Base-by-base conservation (phyloP, 2,329 filamentous ascomycete species). In the Talaromyces sp. region DNA sequence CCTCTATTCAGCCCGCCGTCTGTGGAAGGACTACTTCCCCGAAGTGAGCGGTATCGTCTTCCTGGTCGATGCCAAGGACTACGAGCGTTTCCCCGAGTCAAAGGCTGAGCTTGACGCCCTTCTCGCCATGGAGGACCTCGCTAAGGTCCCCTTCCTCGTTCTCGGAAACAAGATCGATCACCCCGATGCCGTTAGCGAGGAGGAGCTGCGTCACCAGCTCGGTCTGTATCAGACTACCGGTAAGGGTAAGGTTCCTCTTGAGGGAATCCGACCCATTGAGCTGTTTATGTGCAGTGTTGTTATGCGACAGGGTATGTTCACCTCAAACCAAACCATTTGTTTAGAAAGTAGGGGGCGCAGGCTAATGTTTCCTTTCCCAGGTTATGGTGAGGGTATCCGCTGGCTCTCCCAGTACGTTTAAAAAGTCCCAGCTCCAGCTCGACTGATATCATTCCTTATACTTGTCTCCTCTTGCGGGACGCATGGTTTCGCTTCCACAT, bases 151-250 rank as follows among this genome's bases (percentile, higher is more conserved):
- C 49, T 97, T 97, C 75, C 85, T 97, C 57, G 86, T 99, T 65
- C 85, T 99, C 60, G 94, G 94, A 66, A 99, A 99, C 86, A 99
- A 99, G 86, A 99, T 99, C 75, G 94, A 99, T 76, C 92, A 97
- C 80, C 92, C 92, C 49, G 89, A 95, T 65, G 94, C 94, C 58
- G 87, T 97, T 49, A 93, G 89, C 62, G 94, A 99, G 82, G 93
- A 97, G 68, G 91, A 97, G 80, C 84, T 97, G 70, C 86, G 94
- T 75, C 88, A 93, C 73, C 89, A 92, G 74, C 82, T 99, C 54
- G 94, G 94, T 58, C 78, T 99, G 69, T 97, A 95, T 79, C 93
- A 97, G 78, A 96, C 92, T 51, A 96, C 91, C 56, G 92, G 92
- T 68, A 96, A 97, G 84, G 91, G 91, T 76, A 96, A 95, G 83